Percentiles rank a stretch among this genome's conserved stretches.
Conservation (phyloP, 2,329 filamentous ascomycete genomes). For the Colletotrichum liaoningense region DNA sequence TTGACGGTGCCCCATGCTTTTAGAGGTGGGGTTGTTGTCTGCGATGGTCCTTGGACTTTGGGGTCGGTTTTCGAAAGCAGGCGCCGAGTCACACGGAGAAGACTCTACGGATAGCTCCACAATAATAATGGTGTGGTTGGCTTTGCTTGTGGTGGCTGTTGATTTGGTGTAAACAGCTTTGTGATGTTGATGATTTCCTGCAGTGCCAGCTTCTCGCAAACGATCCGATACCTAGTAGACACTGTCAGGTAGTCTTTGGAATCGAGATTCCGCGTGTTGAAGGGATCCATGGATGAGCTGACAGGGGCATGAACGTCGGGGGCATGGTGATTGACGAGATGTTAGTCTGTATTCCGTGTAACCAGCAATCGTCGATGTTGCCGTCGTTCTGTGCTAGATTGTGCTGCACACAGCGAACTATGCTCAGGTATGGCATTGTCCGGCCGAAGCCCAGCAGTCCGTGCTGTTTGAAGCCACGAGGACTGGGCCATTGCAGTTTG, state of each 20-base stretch:
- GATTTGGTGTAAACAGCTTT: background rate
- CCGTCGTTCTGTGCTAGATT: constrained; percentile 20
- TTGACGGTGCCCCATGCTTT: constrained; percentile 9
- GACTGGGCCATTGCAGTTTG: constrained; percentile 4
- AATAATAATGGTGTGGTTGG: background rate
- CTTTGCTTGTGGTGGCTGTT: constrained; percentile 6
- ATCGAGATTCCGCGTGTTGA: background rate
- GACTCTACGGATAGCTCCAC: background rate
- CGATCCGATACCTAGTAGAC: too few species aligned
- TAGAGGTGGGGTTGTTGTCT: background rate
- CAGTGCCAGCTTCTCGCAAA: background rate
- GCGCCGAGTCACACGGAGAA: too few species aligned
- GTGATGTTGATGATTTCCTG: constrained; percentile 8
- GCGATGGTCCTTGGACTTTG: background rate
- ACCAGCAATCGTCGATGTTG: constrained; percentile 31
- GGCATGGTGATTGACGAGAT: constrained; percentile 13
- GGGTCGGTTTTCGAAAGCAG: background rate
- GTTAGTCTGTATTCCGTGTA: background rate
- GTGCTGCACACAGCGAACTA: constrained; percentile 6
- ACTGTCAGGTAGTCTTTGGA: background rate
- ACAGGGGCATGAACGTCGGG: constrained; percentile 16
- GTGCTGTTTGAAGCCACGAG: constrained; percentile 17
- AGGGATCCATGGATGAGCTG: constrained; percentile 2
- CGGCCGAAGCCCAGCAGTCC: constrained; percentile 22
- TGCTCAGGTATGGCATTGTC: constrained; percentile 21